A percentile compares a stretch with the other conserved stretches of the same genome.
phyloP scores from a whole-genome alignment of 768 basidiomycete genomes.

The Tylopilus plumbeoviolaceoides region DNA sequence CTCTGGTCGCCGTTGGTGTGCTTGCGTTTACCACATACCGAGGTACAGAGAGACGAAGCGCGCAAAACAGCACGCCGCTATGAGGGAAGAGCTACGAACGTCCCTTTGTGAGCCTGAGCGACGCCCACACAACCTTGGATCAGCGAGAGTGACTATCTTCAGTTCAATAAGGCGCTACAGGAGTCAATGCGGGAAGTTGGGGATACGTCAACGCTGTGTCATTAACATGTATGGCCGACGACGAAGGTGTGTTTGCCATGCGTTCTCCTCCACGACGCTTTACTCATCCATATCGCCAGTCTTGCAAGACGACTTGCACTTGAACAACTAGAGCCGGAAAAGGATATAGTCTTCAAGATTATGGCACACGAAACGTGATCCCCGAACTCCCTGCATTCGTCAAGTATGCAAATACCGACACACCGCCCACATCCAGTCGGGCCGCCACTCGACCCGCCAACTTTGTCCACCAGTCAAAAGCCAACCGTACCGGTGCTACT shows the following conservation, averaged over 20 bases:
- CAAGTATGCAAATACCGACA: slow-evolving; percentile 69
- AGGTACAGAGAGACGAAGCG: slow-evolving; percentile 8
- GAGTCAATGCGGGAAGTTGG: too few relatives aligned
- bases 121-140: neutral
- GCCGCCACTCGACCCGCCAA: slow-evolving; percentile 54
- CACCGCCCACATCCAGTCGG: slow-evolving; percentile 57
- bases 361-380: slow-evolving; percentile 84
- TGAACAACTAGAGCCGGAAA: slow-evolving; percentile 84
- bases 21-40: slow-evolving; percentile 15
- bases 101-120: too few relatives aligned
- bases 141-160: too few relatives aligned
- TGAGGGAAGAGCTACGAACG: slow-evolving; percentile 11
- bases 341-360: slow-evolving; percentile 83
- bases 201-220: slow-evolving; percentile 93
- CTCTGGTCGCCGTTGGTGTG: slow-evolving; percentile 11
- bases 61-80: neutral
- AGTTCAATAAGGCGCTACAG: too few relatives aligned
- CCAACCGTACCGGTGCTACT: slow-evolving; percentile 19
- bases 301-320: slow-evolving; percentile 88
- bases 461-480: slow-evolving; percentile 45
- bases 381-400: too few relatives aligned
- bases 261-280: neutral
- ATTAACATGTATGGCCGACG: slow-evolving; percentile 90
- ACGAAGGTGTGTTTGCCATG: slow-evolving; percentile 67
- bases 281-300: slow-evolving; percentile 41